These are phyloP conservation scores for Crucihimalaya himalaica DNA, from an alignment of 345 rosid genomes.

Conservation along the genomic window DNA sequence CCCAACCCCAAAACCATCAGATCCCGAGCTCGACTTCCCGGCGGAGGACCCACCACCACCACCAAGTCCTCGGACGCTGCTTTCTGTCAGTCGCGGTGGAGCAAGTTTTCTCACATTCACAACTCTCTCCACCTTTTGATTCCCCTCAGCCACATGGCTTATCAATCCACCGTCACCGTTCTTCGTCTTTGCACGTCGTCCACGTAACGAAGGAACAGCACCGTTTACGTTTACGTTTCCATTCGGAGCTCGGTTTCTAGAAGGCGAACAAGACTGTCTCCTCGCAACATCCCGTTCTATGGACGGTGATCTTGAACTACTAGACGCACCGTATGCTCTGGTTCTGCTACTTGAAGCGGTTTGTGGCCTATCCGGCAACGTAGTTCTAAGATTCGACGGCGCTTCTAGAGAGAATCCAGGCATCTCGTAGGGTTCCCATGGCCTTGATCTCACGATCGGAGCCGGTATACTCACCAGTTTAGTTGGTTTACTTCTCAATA, in stretches of 20 bases:
- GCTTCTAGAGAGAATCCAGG: conserved; percentile 66
- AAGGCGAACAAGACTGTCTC: conserved; percentile 75
- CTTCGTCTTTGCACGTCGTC: conserved; percentile 24
- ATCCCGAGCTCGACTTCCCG: conserved; percentile 41
- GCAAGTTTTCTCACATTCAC: conserved; percentile 67
- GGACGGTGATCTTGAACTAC: conserved; percentile 39
- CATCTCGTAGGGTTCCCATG: conserved; percentile 49
- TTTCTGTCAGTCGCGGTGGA: conserved; percentile 55
- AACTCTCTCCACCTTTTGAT: conserved; percentile 66
- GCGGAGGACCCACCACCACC: conserved; percentile 23
- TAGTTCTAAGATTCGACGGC: conserved; percentile 68
- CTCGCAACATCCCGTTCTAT: conserved; percentile 47
- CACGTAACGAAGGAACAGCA: conserved; percentile 45
- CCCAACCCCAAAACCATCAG: conserved; percentile 68
- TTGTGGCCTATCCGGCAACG: conserved; percentile 60
- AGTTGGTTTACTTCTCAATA: conserved; percentile 20
- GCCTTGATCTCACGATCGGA: conserved; percentile 55
- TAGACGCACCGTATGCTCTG: conserved; percentile 39
- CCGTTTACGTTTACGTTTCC: conserved; percentile 44
- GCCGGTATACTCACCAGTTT: conserved; percentile 31
- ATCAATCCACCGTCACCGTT: conserved; percentile 31
- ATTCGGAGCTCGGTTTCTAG: conserved; percentile 52
- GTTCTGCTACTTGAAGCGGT: conserved; percentile 74
- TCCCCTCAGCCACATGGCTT: conserved; percentile 57
- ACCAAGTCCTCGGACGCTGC: conserved; percentile 24